Conservation (phyloP, 2,329 filamentous ascomycete species). For the Fusarium sp. region DNA sequence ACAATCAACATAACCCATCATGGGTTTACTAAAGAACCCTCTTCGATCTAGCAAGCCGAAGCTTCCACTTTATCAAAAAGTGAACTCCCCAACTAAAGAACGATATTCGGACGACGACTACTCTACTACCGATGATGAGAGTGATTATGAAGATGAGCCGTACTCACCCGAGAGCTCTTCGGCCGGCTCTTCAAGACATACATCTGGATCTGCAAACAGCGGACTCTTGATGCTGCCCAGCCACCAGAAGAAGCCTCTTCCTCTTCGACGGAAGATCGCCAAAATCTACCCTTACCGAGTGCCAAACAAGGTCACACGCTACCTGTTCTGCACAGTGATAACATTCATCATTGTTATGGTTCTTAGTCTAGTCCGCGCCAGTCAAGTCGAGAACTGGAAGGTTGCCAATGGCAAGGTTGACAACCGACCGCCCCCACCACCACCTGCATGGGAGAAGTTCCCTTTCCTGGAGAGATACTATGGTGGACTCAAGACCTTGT, state of each 20-base stretch:
- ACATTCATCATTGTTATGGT: slow-evolving; percentile 81
- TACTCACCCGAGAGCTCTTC: slow-evolving; percentile 57
- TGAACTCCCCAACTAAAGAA: slow-evolving; percentile 59
- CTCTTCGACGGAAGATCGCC: slow-evolving; percentile 34
- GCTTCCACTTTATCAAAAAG: slow-evolving; percentile 64
- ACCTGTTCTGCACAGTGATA: slow-evolving; percentile 79
- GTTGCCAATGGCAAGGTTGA: slow-evolving; percentile 64
- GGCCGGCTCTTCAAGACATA: slow-evolving; percentile 66
- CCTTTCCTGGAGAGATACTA: slow-evolving; percentile 90
- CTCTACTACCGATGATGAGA: slow-evolving; percentile 60
- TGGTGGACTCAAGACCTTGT: slow-evolving; percentile 82
- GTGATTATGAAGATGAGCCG: slow-evolving; percentile 58
- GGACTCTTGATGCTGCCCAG: slow-evolving; percentile 60
- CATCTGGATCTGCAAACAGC: slow-evolving; percentile 58
- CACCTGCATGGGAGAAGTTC: slow-evolving; percentile 85
- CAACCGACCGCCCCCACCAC: slow-evolving; percentile 66
- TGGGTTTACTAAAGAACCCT: slow-evolving; percentile 63
- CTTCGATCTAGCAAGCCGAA: slow-evolving; percentile 60
- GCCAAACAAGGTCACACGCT: slow-evolving; percentile 79
- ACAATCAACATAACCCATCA: slow-evolving; percentile 46
- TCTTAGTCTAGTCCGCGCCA: slow-evolving; percentile 77
- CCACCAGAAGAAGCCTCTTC: slow-evolving; percentile 43
- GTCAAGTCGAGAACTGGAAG: slow-evolving; percentile 74
- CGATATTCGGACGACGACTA: slow-evolving; percentile 63
- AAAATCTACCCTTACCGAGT: slow-evolving; percentile 67